Conservation (phyloP, 371 early-diverging fungal species). For the Mortierella sp. region DNA sequence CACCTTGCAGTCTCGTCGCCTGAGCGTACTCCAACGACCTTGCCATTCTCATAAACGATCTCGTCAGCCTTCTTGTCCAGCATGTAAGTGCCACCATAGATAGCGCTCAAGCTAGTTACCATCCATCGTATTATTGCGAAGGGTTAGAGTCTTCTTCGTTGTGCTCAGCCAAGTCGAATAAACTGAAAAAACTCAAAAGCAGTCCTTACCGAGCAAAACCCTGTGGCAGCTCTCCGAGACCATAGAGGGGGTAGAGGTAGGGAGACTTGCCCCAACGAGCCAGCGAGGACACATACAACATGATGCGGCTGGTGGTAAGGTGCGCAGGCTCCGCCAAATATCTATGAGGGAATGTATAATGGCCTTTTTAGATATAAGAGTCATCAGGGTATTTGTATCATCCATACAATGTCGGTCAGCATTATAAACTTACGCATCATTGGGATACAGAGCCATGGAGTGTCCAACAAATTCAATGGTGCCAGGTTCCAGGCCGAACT, state of each 20-base stretch:
- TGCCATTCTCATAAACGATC: conserved; percentile 87
- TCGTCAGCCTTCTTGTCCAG: conserved; percentile 93
- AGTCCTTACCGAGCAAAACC: conserved; percentile 93
- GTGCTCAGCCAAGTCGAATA: neutral
- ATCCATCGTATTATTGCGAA: too few species aligned
- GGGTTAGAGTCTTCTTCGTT: too few species aligned
- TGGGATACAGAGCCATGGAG: conserved; percentile 96
- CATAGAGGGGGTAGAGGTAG: conserved; percentile 99
- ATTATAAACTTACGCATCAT: conserved; percentile 69
- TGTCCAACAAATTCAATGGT: conserved; percentile 99
- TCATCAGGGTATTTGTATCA: too few species aligned
- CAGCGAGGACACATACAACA: conserved; percentile 95
- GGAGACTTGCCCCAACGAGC: conserved; percentile 98
- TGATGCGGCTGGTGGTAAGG: conserved; percentile 94
- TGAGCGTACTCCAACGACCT: conserved; percentile 88
- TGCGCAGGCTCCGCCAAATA: conserved; percentile 91
- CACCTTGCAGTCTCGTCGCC: conserved; percentile 87
- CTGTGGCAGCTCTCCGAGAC: conserved; percentile 99
- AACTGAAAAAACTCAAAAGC: neutral
- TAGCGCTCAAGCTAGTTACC: conserved; percentile 81
- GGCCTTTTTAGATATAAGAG: neutral
- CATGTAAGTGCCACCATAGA: conserved; percentile 99
- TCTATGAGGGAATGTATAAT: conserved; percentile 10
- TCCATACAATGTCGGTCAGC: too few species aligned
- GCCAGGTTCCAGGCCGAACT: conserved; percentile 92